Evolutionary conservation across 495 filamentous ascomycete genomes (phyloP), one percentile per base, ranked within the genome.

Genomic region (Penicillium paxilli): DNA sequence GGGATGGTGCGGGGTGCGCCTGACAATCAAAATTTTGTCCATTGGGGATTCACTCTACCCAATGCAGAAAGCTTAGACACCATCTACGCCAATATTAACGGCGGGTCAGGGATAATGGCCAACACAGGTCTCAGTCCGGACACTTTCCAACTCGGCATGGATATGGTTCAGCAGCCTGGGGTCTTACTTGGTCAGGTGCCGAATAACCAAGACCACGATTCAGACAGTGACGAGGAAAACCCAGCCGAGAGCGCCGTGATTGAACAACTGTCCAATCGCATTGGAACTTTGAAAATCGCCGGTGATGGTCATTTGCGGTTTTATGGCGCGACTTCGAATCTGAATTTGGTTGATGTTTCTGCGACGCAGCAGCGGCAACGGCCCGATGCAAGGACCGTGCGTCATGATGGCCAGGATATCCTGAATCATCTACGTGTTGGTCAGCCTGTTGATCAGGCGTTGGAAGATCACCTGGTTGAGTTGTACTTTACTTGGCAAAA

Each of bases 1-100:
- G 65, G 49, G 20, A 64, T 66, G 52, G 58, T 61, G n/a, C 55
- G 54, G 8, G 59, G 55, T 4, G 51, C 49, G 4, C 44, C 61
- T 23, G 58, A 57, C 4, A 58, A 64, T 35, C 68, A 71, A 42
- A 64, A 61, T 40, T 64, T 65, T 23, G 47, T 69, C 0, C 60
- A 64, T 35, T 76, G 72, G 69, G 73, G 68, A 6, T 76, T 76
- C 42, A 68, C 71, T 2, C 63, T 78, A 20, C 73, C 74, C 9
- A 78, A 72, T 0, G 73, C 74, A 2, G 74, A 75, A 52, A 74
- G 72, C 26, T 28, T 78, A 23, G 72, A 76, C 28, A 67, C 57
- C 0, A 58, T 78, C 2, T 78, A 76, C 24, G 67, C 68, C 2
- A 72, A 74, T 62, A 55, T 76, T 17, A 65, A 66, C 24, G 60